Conservation (phyloP, 2,329 filamentous ascomycete species). For the Monosporascus sp. region DNA sequence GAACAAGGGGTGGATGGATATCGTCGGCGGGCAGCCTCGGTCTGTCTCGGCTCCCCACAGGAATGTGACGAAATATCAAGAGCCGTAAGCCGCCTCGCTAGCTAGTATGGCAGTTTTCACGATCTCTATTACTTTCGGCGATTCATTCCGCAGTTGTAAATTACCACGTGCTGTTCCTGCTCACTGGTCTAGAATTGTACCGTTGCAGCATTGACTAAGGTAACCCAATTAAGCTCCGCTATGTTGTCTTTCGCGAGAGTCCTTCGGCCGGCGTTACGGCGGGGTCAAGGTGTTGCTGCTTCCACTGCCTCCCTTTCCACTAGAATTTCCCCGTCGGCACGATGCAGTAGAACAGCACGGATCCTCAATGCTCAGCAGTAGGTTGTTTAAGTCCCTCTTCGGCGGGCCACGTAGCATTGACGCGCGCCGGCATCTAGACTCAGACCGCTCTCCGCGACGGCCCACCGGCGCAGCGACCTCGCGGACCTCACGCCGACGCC, state of each 20-base stretch:
- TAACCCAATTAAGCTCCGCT: constrained; percentile 1
- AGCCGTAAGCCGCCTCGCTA: neutral
- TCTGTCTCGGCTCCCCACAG: neutral
- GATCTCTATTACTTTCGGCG: neutral
- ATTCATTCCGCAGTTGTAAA: neutral
- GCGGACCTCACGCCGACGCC: constrained; percentile 80
- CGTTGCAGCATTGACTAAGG: constrained; percentile 3
- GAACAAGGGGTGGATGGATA: neutral
- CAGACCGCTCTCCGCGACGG: constrained; percentile 53
- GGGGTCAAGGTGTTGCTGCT: constrained; percentile 31
- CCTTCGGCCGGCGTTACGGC: constrained; percentile 46
- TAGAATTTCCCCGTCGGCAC: constrained; percentile 19
- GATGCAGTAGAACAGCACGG: constrained; percentile 22
- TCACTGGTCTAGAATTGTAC: neutral
- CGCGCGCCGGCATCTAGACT: constrained; percentile 1
- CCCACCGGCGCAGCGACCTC: constrained; percentile 57
- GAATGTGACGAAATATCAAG: neutral
- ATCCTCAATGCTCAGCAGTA: constrained; percentile 26
- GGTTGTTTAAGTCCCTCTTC: constrained; percentile 10
- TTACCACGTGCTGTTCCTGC: neutral
- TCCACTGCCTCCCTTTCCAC: neutral
- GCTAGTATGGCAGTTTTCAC: neutral
- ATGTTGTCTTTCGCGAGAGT: constrained; percentile 47
- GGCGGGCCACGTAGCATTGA: neutral
- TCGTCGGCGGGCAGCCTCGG: neutral